A percentile compares a stretch with the other conserved stretches of the same genome.
Conservation (phyloP, 345 rosid species). For the Ceriops decandra region DNA sequence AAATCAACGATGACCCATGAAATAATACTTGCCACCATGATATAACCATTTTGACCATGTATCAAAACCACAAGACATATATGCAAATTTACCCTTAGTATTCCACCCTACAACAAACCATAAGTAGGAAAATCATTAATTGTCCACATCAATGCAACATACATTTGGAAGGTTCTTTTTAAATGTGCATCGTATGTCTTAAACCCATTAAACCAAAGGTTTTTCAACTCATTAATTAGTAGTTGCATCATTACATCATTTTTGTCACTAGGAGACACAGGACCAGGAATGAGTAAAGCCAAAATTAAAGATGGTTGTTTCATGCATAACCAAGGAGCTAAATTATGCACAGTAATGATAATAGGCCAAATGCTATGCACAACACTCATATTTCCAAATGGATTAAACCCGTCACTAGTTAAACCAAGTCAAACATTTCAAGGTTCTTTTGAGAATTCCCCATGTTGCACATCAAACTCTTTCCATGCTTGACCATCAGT, state of each 20-base stretch:
- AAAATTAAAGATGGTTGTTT: no score
- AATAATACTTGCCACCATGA: conserved; percentile 3
- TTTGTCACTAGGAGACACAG: neutral
- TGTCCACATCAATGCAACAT: conserved; percentile 3
- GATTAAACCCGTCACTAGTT: no score
- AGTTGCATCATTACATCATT: neutral
- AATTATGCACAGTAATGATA: no score
- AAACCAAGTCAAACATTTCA: no score
- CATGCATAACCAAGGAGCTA: no score
- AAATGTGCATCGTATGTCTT: neutral
- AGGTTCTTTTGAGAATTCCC: no score
- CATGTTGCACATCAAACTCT: no score
- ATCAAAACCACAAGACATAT: neutral
- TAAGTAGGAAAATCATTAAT: conserved; percentile 1
- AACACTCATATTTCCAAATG: no score
- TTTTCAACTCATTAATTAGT: conserved; percentile 7
- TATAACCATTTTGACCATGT: neutral
- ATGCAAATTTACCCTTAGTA: neutral
- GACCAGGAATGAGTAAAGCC: no score
- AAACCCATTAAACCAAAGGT: neutral
- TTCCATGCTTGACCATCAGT: no score
- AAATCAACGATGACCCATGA: conserved; percentile 7
- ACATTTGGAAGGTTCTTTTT: neutral
- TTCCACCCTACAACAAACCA: neutral
- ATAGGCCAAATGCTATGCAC: no score